Percentiles rank a stretch among this genome's conserved stretches.
Conservation (phyloP, 2,329 filamentous ascomycete species). For the Penicillium vulpinum region DNA sequence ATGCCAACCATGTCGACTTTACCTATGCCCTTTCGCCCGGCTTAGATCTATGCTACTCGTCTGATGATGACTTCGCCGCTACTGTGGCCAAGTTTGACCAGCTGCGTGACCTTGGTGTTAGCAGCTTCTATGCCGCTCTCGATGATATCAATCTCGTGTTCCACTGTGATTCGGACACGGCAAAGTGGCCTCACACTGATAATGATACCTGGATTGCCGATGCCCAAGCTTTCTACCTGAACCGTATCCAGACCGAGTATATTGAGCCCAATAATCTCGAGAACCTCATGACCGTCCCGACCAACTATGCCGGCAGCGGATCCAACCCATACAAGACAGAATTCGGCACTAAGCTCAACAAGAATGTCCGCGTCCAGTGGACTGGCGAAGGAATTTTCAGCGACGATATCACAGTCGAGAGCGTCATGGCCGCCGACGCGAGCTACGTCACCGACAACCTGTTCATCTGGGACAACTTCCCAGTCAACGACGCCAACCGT, state of each 20-base stretch:
- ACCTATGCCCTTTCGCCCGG: not conserved
- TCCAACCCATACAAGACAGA: conserved; percentile 1
- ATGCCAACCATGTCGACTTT: not conserved
- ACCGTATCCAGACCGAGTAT: not conserved
- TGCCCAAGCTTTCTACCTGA: conserved; percentile 1
- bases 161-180: not conserved
- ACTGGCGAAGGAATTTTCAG: conserved; percentile 28
- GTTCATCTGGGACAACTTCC: conserved; percentile 28
- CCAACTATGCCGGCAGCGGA: not conserved
- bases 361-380: conserved; percentile 28
- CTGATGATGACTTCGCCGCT: not conserved
- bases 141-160: not conserved
- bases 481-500: conserved; percentile 26
- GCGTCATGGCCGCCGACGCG: conserved; percentile 1
- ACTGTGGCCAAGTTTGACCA: not conserved
- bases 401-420: conserved; percentile 16
- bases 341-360: conserved; percentile 23
- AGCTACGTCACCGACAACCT: conserved; percentile 26
- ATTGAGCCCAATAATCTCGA: not conserved
- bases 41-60: not conserved
- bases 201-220: not conserved
- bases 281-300: not conserved
- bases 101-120: not conserved
- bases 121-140: not conserved
- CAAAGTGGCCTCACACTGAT: not conserved